Evolutionary conservation across 495 filamentous ascomycete species (phyloP), one percentile per base, ranked within the genome.

Genomic region (Copromyces sp.): DNA sequence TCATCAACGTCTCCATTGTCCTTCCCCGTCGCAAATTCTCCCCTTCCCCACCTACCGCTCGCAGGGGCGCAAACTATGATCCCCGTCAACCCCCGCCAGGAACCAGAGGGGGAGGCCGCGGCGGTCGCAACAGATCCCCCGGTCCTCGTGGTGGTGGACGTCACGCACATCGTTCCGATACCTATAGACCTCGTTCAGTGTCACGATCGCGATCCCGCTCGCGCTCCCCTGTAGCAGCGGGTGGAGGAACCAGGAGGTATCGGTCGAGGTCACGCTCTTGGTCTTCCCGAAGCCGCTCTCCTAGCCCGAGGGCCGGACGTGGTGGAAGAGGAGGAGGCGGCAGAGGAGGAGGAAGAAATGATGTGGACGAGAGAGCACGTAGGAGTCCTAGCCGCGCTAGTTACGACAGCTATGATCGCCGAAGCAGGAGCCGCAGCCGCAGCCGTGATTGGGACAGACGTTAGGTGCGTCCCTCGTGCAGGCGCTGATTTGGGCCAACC

Each of bases 1-100:
- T 90, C 24, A 90, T 99, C 80, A 92, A 90, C 75, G 95, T 99
- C 37, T 97, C 94, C 70, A 97, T 98, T 75, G 94, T 98, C 35
- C 84, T 98, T 35, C 95, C 95, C 1, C 91, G 93, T 69, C 91
- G 93, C 72, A 85, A 89, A 76, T 79, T 89, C 73, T 86, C 87
- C 11, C 83, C 85, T 29, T 78, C 83, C 39, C 83, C 87, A 20
- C 84, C 87, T 7, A 74, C 82, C 17, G 86, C 84, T 11, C 82
- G 83, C 45, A 83, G 85, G 20, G 84, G 84, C 35, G 83, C 85
- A 3, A 85, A 84, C 70, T 81, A 84, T 42, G 83, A 86, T 68
- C 82, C 85, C 41, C 80, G 85, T 68, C 78, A 77, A 16, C 76
- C 83, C 8, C 82, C 81, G 7, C 83, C 87, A 40, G 79, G 79